These are phyloP conservation scores for Cordyceps pruinosa DNA, from an alignment of 2,329 filamentous ascomycete species.

Conservation along the genomic window DNA sequence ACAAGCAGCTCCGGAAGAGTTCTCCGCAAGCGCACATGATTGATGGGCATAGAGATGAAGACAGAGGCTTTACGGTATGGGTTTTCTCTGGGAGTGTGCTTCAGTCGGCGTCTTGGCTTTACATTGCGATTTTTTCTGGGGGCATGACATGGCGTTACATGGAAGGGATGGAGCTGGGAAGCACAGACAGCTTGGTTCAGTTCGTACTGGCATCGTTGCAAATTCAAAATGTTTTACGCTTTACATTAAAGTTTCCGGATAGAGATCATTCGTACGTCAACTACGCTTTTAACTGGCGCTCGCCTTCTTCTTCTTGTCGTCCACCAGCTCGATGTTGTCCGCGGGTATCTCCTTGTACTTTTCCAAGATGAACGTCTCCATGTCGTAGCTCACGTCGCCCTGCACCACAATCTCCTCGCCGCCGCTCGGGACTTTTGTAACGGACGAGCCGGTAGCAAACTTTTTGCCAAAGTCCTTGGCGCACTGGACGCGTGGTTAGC, in stretches of 20 bases:
- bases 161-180: not conserved
- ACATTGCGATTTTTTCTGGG: not conserved
- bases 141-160: conserved; percentile 8
- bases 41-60: not conserved
- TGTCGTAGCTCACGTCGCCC: conserved; percentile 91
- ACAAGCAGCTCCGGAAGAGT: conserved; percentile 43
- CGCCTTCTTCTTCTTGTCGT: conserved; percentile 76
- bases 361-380: conserved; percentile 83
- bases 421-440: conserved; percentile 79
- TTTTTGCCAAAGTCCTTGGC: conserved; percentile 98
- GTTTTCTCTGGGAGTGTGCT: conserved; percentile 6
- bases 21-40: conserved; percentile 46
- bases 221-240: conserved; percentile 2
- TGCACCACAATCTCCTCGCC: conserved; percentile 97
- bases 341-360: conserved; percentile 87
- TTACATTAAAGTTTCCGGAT: not conserved
- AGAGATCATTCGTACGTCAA: not conserved
- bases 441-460: conserved; percentile 88
- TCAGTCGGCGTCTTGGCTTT: conserved; percentile 9
- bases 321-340: conserved; percentile 89
- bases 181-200: conserved; percentile 1
- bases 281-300: conserved; percentile 9
- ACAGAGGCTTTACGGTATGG: conserved; percentile 2
- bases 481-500: too few relatives aligned
- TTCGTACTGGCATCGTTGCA: conserved; percentile 6